These are phyloP conservation scores for Claviceps sorghi DNA, from an alignment of 2,329 filamentous ascomycete species.

Conservation along the genomic window DNA sequence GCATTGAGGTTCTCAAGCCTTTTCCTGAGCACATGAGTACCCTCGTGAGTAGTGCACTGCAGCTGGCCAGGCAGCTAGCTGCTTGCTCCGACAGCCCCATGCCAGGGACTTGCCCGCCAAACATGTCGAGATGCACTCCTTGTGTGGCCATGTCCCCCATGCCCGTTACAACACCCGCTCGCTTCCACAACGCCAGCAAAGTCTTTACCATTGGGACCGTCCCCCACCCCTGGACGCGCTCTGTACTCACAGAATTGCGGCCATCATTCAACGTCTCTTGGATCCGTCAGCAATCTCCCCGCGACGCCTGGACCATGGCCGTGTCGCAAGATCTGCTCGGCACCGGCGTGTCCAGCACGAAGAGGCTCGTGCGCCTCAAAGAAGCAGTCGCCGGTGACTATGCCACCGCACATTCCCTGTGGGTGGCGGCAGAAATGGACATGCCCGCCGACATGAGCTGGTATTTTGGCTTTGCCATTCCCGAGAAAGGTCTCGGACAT, in stretches of 20 bases:
- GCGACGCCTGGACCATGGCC: constrained; percentile 65
- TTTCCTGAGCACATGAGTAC: constrained; percentile 59
- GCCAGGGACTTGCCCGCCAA: constrained; percentile 71
- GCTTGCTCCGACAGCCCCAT: constrained; percentile 62
- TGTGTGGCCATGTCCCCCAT: constrained; percentile 51
- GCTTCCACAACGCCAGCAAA: constrained; percentile 56
- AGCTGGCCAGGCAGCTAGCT: constrained; percentile 60
- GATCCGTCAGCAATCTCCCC: constrained; percentile 52
- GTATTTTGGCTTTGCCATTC: constrained; percentile 76
- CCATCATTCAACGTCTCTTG: constrained; percentile 46
- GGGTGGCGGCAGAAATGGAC: constrained; percentile 58
- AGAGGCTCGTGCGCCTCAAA: constrained; percentile 63
- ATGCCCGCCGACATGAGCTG: constrained; percentile 66
- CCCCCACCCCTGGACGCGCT: constrained; percentile 79
- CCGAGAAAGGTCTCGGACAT: constrained; percentile 37
- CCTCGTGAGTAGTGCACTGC: constrained; percentile 53
- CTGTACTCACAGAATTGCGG: constrained; percentile 49
- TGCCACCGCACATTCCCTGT: constrained; percentile 52
- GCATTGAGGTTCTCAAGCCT: constrained; percentile 72
- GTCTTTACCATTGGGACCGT: constrained; percentile 75
- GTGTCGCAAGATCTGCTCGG: constrained; percentile 58
- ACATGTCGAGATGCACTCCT: constrained; percentile 55
- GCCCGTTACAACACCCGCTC: constrained; percentile 49
- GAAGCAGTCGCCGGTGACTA: constrained; percentile 60
- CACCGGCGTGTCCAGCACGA: constrained; percentile 40